A percentile compares a stretch with the other conserved stretches of the same genome.
phyloP scores from a whole-genome alignment of 257 asterid species.

The Petrea volubilis region DNA sequence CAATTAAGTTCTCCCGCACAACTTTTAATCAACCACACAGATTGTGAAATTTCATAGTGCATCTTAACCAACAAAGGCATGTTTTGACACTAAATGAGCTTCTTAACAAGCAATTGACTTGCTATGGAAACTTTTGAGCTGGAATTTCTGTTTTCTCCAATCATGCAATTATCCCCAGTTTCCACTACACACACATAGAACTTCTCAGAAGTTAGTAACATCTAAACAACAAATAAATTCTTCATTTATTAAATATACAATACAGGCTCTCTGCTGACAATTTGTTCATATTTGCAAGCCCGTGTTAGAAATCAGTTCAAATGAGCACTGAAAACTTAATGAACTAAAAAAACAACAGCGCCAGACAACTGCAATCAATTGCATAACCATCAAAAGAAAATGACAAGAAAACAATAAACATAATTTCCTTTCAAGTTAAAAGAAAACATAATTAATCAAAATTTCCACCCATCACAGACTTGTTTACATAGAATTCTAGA shows the following conservation, averaged over 20 bases:
- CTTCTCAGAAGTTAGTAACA: background rate
- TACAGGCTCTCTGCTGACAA: background rate
- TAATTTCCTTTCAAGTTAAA: no score
- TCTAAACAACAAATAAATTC: background rate
- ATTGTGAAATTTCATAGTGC: background rate
- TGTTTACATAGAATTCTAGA: background rate
- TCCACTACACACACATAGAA: background rate
- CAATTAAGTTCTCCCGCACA: background rate
- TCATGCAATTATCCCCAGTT: background rate
- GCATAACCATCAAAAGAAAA: background rate
- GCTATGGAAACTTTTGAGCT: background rate
- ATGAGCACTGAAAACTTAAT: background rate
- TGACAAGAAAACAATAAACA: background rate
- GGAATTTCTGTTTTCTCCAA: background rate
- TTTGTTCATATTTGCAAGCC: background rate
- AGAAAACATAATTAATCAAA: no score
- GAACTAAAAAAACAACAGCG: background rate
- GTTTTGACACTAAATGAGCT: background rate
- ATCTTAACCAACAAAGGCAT: background rate
- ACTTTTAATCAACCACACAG: background rate
- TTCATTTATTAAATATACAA: background rate
- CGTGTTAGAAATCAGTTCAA: background rate
- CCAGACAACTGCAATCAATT: background rate
- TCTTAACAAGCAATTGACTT: background rate
- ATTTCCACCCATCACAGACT: background rate